These are phyloP conservation scores for Arabidopsis hybrid DNA, from an alignment of 441 rosid genomes.

Conservation along the genomic window DNA sequence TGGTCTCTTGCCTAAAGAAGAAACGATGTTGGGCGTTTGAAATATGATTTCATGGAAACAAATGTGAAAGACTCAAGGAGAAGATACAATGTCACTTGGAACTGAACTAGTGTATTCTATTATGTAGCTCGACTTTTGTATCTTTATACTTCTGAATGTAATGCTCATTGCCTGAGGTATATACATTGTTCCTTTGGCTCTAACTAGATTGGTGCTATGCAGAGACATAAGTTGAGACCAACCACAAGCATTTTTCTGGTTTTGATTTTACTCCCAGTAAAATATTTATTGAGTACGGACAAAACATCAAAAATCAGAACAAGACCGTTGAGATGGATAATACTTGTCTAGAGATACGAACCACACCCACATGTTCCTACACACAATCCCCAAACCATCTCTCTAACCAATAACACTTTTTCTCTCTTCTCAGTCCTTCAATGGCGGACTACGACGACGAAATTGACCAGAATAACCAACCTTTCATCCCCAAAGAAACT, in stretches of 20 bases:
- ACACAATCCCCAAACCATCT: slow-evolving; percentile 16
- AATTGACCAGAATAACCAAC: slow-evolving; percentile 49
- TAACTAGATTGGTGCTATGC: neutral
- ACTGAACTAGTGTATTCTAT: slow-evolving; percentile 12
- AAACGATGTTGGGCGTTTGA: neutral
- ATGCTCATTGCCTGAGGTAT: neutral
- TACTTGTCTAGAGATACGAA: slow-evolving; percentile 38
- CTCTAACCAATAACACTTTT: slow-evolving; percentile 5
- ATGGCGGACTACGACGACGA: slow-evolving; percentile 77
- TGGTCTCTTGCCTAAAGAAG: slow-evolving; percentile 1
- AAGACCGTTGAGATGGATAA: slow-evolving; percentile 41
- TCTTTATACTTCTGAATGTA: slow-evolving; percentile 4
- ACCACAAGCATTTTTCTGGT: neutral
- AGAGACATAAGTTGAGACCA: neutral
- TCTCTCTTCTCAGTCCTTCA: slow-evolving; percentile 35
- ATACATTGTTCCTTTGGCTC: neutral
- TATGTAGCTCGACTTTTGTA: slow-evolving; percentile 19
- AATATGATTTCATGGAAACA: neutral
- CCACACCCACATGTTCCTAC: slow-evolving; percentile 32
- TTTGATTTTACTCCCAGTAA: neutral
- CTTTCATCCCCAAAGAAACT: slow-evolving; percentile 75
- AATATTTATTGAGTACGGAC: slow-evolving; percentile 16
- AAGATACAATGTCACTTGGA: slow-evolving; percentile 16
- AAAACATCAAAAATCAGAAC: slow-evolving; percentile 17
- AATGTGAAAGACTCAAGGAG: slow-evolving; percentile 7